These are phyloP conservation scores for Pythium coloratum DNA, from an alignment of 352 stramenopile species.

Conservation along the genomic window DNA sequence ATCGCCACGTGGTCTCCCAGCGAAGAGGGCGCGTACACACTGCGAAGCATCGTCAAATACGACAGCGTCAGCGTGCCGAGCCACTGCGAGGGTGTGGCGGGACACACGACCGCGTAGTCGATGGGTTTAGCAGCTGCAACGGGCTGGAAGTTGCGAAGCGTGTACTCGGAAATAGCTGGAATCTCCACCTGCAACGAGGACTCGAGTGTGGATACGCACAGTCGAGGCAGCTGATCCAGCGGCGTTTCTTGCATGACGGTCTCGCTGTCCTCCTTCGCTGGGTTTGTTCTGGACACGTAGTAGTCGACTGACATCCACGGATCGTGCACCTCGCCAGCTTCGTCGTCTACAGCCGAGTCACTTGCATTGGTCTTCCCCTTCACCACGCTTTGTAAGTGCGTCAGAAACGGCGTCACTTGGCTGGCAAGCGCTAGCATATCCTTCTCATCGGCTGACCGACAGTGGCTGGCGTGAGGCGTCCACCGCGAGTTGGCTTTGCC, in stretches of 20 bases:
- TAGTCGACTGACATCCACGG: conserved; percentile 25
- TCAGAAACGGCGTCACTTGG: conserved; percentile 15
- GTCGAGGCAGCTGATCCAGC: conserved; percentile 25
- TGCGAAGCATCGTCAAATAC: conserved; percentile 71
- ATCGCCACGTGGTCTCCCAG: conserved; percentile 66
- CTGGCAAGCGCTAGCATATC: conserved; percentile 8
- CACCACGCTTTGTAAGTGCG: conserved; percentile 14
- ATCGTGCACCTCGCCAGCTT: conserved; percentile 26
- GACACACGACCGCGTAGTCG: conserved; percentile 76
- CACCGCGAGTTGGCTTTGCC: conserved; percentile 12
- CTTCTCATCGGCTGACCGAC: conserved; percentile 11
- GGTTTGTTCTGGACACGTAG: conserved; percentile 5
- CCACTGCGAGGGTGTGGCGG: conserved; percentile 69
- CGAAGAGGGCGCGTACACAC: conserved; percentile 64
- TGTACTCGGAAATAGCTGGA: conserved; percentile 68
- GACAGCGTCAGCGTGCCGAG: conserved; percentile 65
- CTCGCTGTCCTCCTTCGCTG: neutral
- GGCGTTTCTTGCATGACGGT: conserved; percentile 4
- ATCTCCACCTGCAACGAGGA: conserved; percentile 52
- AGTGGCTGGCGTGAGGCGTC: conserved; percentile 4
- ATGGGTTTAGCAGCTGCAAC: conserved; percentile 61
- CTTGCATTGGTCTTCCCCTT: conserved; percentile 14
- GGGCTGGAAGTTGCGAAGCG: conserved; percentile 70
- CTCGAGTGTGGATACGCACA: conserved; percentile 60
- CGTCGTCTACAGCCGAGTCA: conserved; percentile 13